phyloP scores from a whole-genome alignment of 768 basidiomycete species.

The Xerocomellus dryophilus region DNA sequence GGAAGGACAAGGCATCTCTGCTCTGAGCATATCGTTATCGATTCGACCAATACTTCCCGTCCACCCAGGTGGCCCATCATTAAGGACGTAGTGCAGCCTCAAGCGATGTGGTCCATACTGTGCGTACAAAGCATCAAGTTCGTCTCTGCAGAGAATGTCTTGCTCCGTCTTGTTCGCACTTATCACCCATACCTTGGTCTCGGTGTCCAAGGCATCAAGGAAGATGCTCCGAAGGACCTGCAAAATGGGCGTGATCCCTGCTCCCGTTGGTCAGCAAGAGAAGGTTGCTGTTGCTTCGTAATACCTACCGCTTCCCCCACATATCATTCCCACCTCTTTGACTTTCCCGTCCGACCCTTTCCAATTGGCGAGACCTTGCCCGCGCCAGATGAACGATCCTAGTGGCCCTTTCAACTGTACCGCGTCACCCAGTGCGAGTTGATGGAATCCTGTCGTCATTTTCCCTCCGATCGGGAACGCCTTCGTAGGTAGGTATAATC shows the following conservation, averaged over 20 bases:
- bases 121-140: conserved; percentile 41
- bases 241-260: conserved; percentile 55
- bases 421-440: conserved; percentile 46
- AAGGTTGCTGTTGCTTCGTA: not conserved
- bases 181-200: conserved; percentile 46
- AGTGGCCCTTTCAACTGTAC: conserved; percentile 60
- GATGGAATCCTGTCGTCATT: conserved; percentile 48
- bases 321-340: conserved; percentile 50
- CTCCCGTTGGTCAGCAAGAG: not conserved
- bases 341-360: conserved; percentile 35
- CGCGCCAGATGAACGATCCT: conserved; percentile 54
- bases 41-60: conserved; percentile 41
- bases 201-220: conserved; percentile 35
- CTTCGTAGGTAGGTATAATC: conserved; percentile 42
- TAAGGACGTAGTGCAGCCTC: conserved; percentile 45
- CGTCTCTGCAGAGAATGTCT: conserved; percentile 51
- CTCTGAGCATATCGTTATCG: conserved; percentile 34
- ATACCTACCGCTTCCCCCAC: conserved; percentile 51
- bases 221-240: conserved; percentile 52
- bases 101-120: conserved; percentile 32
- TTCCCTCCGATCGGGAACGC: conserved; percentile 45
- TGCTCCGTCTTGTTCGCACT: conserved; percentile 45
- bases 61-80: conserved; percentile 36
- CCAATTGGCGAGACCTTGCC: conserved; percentile 37
- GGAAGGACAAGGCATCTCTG: conserved; percentile 40